Base-by-base conservation (phyloP, 208 protist genomes). In the Leishmania aethiopica region DNA sequence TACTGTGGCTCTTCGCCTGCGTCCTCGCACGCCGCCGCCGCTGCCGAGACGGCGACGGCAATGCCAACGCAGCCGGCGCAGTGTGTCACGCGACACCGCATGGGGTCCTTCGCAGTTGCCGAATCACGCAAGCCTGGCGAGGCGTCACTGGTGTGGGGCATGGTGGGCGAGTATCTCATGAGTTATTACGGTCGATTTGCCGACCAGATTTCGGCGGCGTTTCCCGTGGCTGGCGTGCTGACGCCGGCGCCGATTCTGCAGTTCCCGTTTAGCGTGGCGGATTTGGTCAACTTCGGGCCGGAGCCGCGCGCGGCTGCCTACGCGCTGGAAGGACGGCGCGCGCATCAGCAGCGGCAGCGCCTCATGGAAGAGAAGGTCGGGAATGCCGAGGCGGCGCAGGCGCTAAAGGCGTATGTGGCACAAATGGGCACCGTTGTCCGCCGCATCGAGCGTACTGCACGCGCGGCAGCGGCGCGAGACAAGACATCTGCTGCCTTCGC, bases 121-220 rank as follows among this genome's bases (percentile, higher is more conserved):
- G 79, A 87, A 66, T 80, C 84, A 17, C 73, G 69, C 53, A 51
- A 60, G n/a, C 71, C 84, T 15, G 70, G 32, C 10, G 84, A 78
- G 62, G 47, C 69, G 42, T 78, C 80, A 32, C 76, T 96, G 60
- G 91, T 96, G 45, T 97, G 94, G 94, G 93, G 90, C 42, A 96
- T 95, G 92, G 35, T 96, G 42, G 82, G 83, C 2, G 88, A 95
- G 81, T 96, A 94, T 76, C 59, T 97, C 3, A 84, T 94, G 71
- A 85, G 93, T 76, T 97, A 97, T 82, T 94, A 94, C 74, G 82
- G 86, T 4, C 89, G 91, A 40, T 88, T 91, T 45, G 82, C 78
- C 0, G 35, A 51, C 3, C 69, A 32, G 19, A 90, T 92, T 45
- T 22, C 32, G 0, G 75, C 84, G 17, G 80, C 69, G 15, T 92